phyloP scores from a whole-genome alignment of 106 monocot genomes.

The Dendrobium chrysotoxum region DNA sequence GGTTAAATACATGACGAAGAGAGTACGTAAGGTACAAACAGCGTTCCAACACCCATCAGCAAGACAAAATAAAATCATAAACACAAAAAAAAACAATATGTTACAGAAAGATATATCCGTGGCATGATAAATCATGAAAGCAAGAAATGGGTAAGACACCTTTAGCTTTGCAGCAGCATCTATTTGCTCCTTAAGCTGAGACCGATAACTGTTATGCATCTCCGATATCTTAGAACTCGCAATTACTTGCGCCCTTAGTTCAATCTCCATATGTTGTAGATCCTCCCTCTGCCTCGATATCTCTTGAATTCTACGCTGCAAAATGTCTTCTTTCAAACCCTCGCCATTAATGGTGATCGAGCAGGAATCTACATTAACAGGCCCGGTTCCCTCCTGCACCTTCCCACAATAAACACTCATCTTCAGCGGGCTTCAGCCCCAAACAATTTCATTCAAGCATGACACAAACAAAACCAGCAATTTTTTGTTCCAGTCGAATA shows the following conservation, averaged over 20 bases:
- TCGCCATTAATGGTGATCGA: slow-evolving; percentile 39
- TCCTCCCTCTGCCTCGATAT: slow-evolving; percentile 44
- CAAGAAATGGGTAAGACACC: slow-evolving; percentile 32
- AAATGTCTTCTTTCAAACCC: slow-evolving; percentile 29
- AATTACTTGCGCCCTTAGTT: slow-evolving; percentile 40
- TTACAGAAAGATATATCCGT: neutral
- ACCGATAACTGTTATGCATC: slow-evolving; percentile 33
- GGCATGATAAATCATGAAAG: slow-evolving; percentile 1
- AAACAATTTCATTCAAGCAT: neutral
- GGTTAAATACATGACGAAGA: neutral
- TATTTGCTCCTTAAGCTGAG: slow-evolving; percentile 53
- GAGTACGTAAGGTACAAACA: neutral
- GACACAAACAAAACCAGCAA: neutral
- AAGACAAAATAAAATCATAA: neutral
- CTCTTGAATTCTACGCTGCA: slow-evolving; percentile 43
- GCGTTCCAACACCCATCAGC: neutral
- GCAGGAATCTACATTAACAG: slow-evolving; percentile 31
- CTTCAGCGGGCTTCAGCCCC: neutral
- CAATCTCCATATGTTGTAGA: slow-evolving; percentile 51
- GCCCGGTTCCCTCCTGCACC: slow-evolving; percentile 42
- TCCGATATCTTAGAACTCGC: slow-evolving; percentile 35
- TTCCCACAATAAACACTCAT: slow-evolving; percentile 5
- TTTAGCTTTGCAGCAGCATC: slow-evolving; percentile 40
- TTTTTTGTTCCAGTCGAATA: neutral
- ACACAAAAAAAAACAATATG: neutral